phyloP scores from a whole-genome alignment of 2,329 filamentous ascomycete genomes.

The Fusarium incarnatum region DNA sequence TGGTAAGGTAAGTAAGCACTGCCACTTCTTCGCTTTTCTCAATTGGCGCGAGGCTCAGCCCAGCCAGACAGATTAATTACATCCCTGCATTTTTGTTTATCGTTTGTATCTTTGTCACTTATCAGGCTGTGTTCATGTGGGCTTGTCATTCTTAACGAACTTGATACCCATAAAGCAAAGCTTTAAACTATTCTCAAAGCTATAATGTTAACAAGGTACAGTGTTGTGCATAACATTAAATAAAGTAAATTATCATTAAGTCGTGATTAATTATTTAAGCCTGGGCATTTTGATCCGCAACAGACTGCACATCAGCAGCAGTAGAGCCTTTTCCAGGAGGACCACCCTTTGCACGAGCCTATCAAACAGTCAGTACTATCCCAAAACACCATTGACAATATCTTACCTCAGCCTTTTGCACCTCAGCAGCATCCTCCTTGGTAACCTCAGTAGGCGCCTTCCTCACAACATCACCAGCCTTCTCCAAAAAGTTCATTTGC shows the following conservation, averaged over 20 bases:
- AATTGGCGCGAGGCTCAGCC: background rate
- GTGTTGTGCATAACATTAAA: too few relatives aligned
- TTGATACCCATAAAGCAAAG: background rate
- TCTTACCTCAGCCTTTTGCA: slow-evolving; percentile 27
- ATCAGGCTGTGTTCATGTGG: too few relatives aligned
- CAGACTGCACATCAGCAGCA: slow-evolving; percentile 18
- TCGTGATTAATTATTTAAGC: background rate
- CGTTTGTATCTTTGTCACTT: background rate
- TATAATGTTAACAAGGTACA: background rate
- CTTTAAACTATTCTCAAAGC: background rate
- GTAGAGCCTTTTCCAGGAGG: slow-evolving; percentile 23
- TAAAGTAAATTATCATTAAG: background rate
- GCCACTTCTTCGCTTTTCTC: background rate
- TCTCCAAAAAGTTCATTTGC: slow-evolving; percentile 28
- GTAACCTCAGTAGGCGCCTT: slow-evolving; percentile 18
- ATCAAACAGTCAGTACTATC: background rate
- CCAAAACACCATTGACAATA: too few relatives aligned
- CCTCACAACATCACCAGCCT: slow-evolving; percentile 19
- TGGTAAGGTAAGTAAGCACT: background rate
- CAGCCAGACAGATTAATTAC: too few relatives aligned
- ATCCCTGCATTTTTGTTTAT: too few relatives aligned
- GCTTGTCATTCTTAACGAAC: background rate
- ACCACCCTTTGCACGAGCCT: slow-evolving; percentile 20
- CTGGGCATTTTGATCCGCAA: slow-evolving; percentile 19
- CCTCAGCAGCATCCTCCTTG: slow-evolving; percentile 29